These are phyloP conservation scores for Pseudofabraea citricarpa DNA, from an alignment of 2,329 filamentous ascomycete species.

Conservation along the genomic window DNA sequence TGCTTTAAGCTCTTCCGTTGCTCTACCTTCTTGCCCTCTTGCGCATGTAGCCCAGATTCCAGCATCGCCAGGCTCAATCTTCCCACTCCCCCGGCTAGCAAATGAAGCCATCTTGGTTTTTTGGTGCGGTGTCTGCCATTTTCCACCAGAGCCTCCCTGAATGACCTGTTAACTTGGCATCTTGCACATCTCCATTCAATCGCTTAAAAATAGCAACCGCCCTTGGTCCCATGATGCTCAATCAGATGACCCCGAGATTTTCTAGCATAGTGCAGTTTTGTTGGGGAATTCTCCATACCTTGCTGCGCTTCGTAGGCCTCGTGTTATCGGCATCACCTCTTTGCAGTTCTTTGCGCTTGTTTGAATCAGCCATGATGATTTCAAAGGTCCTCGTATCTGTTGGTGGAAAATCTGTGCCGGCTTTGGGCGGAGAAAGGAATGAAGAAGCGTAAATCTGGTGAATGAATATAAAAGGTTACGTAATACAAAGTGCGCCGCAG, in stretches of 20 bases:
- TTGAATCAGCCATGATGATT: conserved; percentile 18
- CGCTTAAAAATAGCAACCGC: not conserved
- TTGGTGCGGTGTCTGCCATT: conserved; percentile 59
- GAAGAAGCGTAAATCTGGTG: too few relatives aligned
- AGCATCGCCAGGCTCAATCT: conserved; percentile 61
- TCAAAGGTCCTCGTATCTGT: not conserved
- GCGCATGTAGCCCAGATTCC: conserved; percentile 79
- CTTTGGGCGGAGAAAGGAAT: too few relatives aligned
- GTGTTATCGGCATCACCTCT: conserved; percentile 10
- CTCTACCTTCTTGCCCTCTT: conserved; percentile 65
- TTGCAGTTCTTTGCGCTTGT: conserved; percentile 18
- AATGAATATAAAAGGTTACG: too few relatives aligned
- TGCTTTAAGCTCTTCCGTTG: conserved; percentile 60
- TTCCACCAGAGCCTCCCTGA: conserved; percentile 45
- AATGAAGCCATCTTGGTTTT: conserved; percentile 41
- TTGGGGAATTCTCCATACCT: too few relatives aligned
- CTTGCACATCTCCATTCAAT: not conserved
- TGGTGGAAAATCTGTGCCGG: too few relatives aligned
- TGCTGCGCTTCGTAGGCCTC: conserved; percentile 20
- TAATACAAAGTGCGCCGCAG: too few relatives aligned
- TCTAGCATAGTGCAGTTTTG: too few relatives aligned
- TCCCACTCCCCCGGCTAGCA: conserved; percentile 36
- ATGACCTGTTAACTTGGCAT: not conserved
- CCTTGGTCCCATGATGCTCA: not conserved
- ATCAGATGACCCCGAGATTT: too few relatives aligned